Evolutionary conservation across 2,329 filamentous ascomycete genomes (phyloP), one percentile per base, ranked within the genome.

Genomic region (Raffaelea ambrosiae): DNA sequence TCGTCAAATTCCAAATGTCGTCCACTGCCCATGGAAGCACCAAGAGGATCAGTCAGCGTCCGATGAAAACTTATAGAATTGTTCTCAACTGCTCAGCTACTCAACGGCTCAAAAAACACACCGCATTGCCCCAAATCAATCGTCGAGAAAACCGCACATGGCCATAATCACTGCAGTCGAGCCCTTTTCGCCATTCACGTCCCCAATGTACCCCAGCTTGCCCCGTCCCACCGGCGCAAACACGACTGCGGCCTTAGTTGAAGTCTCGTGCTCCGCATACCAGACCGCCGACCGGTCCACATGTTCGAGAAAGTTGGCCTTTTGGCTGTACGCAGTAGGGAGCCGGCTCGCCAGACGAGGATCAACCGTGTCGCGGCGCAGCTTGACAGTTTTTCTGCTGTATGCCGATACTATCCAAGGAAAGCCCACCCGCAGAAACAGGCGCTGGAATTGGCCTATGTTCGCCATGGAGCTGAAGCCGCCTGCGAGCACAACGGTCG

Each of bases 201-300:
- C 59, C 35, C 59, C 59, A 38, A 62, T 48, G 51, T 62, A 62
- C 21, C 59, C 59, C 22, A 63, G 51, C 33, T 40, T 53, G 26
- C 59, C 58, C 9, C 40, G 44, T 13, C 56, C 59, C 40, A 63
- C 57, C 29, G 49, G 53, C 2, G 55, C 48, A 40, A 58, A 57
- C 23, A 43, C 58, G 20, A 59, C 55, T 3, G 59, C 54, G 9
- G 51, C 53, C 50, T 58, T 51, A 9, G 23, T 36, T 0, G 44
- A 38, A 8, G 18, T 45, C 5, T 33, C 44, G 3, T 40, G 22
- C 39, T 52, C 46, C 14, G 47, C 49, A 39, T 60, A 62, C 57
- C 57, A 60, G 33, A 47, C 51, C 21, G 52, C 56, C 3, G 56
- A 48, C 42, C 18, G 33, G 38, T 48, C 48, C 26, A 59, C 51